A percentile compares a stretch with the other conserved stretches of the same genome.
phyloP scores from a whole-genome alignment of 106 monocot genomes.

The Acorus calamus region DNA sequence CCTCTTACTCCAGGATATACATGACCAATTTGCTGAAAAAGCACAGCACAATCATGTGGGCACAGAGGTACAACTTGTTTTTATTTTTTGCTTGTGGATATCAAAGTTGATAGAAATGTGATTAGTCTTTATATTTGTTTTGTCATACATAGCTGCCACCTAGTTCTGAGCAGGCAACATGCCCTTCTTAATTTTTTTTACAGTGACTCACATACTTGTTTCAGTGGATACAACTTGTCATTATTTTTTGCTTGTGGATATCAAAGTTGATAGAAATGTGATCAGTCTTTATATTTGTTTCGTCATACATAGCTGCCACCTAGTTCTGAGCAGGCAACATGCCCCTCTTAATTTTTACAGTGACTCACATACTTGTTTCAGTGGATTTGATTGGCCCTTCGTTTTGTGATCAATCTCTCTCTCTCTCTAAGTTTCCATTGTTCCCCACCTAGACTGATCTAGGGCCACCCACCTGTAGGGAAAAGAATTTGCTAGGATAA shows the following conservation, averaged over 20 bases:
- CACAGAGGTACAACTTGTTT: conserved; percentile 41
- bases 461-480: too few relatives aligned
- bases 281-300: neutral
- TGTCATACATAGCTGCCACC: neutral
- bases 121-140: neutral
- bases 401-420: neutral
- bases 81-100: neutral
- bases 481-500: too few relatives aligned
- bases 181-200: too few relatives aligned
- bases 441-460: too few relatives aligned
- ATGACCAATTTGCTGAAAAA: conserved; percentile 33
- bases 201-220: too few relatives aligned
- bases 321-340: too few relatives aligned
- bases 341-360: too few relatives aligned
- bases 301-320: neutral
- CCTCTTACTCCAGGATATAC: conserved; percentile 52
- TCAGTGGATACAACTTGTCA: neutral
- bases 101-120: neutral
- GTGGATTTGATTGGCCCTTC: neutral
- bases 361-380: too few relatives aligned
- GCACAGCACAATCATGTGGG: conserved; percentile 19
- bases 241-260: neutral
- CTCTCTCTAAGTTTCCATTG: too few relatives aligned
- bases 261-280: neutral
- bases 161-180: too few relatives aligned